Conservation (phyloP, 2,329 filamentous ascomycete genomes). For the Chalaropsis ovoidea region DNA sequence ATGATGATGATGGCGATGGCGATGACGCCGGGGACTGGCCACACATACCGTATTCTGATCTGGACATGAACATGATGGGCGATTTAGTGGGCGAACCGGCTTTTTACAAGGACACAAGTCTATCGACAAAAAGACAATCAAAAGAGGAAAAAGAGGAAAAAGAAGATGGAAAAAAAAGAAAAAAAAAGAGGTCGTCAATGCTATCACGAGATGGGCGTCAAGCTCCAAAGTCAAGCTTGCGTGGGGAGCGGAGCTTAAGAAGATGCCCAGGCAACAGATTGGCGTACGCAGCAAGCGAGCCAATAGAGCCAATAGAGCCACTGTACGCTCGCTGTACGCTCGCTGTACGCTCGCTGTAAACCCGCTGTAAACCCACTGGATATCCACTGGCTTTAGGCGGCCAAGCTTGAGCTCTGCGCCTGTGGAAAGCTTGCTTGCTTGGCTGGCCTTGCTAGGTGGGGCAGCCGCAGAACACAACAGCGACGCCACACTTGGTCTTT, state of each 20-base stretch:
- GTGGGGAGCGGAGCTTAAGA: not conserved
- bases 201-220: not conserved
- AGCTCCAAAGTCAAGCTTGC: not conserved
- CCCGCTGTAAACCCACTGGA: too few species aligned
- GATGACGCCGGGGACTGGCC: not conserved
- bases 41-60: constrained; percentile 88
- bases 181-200: not conserved
- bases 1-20: not conserved
- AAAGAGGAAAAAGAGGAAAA: not conserved
- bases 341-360: too few species aligned
- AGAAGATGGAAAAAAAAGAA: not conserved
- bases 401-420: not conserved
- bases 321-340: too few species aligned
- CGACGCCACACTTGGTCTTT: not conserved
- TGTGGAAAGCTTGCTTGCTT: not conserved
- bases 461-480: not conserved
- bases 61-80: constrained; percentile 93
- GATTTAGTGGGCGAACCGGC: not conserved
- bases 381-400: too few species aligned
- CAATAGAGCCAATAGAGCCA: constrained; percentile 13
- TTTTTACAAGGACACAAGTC: not conserved
- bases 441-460: constrained; percentile 22
- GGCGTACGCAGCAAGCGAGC: constrained; percentile 21
- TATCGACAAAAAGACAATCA: not conserved
- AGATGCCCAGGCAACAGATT: constrained; percentile 14